Conservation (phyloP, 1,284 basidiomycete genomes). For the Rhodotorula mucilaginosa region DNA sequence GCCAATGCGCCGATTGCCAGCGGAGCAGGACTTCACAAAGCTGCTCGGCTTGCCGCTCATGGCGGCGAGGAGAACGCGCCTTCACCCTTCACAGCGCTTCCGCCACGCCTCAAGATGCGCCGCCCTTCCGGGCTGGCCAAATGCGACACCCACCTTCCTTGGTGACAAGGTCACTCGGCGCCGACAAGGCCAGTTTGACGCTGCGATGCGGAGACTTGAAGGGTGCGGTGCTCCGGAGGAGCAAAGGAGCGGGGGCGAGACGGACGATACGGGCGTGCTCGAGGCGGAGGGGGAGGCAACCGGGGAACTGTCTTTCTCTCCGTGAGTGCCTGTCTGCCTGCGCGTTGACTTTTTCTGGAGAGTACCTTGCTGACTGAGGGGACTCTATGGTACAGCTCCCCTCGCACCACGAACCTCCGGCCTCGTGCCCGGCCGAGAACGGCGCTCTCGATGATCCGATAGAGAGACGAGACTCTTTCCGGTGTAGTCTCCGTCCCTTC, state of each 20-base stretch:
- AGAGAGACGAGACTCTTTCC: too few relatives aligned
- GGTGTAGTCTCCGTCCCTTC: too few relatives aligned
- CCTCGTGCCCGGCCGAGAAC: too few relatives aligned
- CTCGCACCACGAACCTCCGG: too few relatives aligned
- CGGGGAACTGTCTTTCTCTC: conserved; percentile 12
- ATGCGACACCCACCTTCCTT: conserved; percentile 20
- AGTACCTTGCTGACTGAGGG: too few relatives aligned
- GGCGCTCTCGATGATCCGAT: too few relatives aligned
- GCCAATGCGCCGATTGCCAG: not conserved
- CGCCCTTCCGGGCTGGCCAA: not conserved
- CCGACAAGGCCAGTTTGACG: conserved; percentile 32
- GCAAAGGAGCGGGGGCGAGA: conserved; percentile 27
- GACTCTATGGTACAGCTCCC: too few relatives aligned
- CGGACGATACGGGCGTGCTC: conserved; percentile 23
- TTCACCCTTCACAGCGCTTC: conserved; percentile 38
- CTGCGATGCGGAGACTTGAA: conserved; percentile 31
- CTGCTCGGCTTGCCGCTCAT: not conserved
- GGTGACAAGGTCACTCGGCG: conserved; percentile 13
- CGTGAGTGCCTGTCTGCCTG: not conserved
- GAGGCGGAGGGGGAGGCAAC: conserved; percentile 30
- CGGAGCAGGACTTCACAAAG: conserved; percentile 17
- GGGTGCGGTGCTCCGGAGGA: conserved; percentile 19
- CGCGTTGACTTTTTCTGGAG: too few relatives aligned
- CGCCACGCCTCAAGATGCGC: conserved; percentile 27
- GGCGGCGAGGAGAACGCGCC: conserved; percentile 5